phyloP scores from a whole-genome alignment of 164 flowering plant genomes.

The Piper betle region DNA sequence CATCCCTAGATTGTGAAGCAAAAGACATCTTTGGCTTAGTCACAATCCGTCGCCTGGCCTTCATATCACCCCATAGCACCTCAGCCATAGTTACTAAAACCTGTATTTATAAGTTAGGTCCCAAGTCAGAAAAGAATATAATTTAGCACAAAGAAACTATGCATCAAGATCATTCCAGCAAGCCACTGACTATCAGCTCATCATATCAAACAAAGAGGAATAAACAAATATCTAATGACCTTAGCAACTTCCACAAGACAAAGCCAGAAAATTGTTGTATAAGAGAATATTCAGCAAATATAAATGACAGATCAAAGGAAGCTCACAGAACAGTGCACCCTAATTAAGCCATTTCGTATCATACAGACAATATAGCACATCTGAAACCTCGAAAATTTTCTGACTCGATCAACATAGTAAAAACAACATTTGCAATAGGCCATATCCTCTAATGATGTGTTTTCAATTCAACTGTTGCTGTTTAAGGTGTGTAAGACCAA shows the following conservation, averaged over 20 bases:
- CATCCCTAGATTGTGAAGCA: constrained; percentile 65
- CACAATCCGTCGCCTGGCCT: constrained; percentile 24
- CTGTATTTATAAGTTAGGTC: constrained; percentile 24
- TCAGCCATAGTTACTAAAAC: constrained; percentile 61
- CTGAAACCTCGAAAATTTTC: too few species aligned
- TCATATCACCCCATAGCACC: constrained; percentile 56
- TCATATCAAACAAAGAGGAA: background rate
- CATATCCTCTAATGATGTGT: too few species aligned
- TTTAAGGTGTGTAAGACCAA: too few species aligned
- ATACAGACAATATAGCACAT: too few species aligned
- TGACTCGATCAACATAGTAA: too few species aligned
- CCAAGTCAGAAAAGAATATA: background rate
- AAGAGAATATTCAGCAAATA: too few species aligned
- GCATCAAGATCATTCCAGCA: background rate
- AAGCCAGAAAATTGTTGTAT: background rate
- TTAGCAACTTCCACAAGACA: background rate
- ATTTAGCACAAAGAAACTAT: background rate
- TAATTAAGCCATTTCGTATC: too few species aligned
- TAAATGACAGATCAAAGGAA: background rate
- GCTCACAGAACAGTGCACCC: background rate
- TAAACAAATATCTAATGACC: background rate
- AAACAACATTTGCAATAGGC: too few species aligned
- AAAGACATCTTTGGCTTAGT: constrained; percentile 51
- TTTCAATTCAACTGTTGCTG: too few species aligned
- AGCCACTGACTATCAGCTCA: background rate